These are phyloP conservation scores for Haematococcus lacustris DNA, from an alignment of 139 green algal genomes.

Conservation along the genomic window DNA sequence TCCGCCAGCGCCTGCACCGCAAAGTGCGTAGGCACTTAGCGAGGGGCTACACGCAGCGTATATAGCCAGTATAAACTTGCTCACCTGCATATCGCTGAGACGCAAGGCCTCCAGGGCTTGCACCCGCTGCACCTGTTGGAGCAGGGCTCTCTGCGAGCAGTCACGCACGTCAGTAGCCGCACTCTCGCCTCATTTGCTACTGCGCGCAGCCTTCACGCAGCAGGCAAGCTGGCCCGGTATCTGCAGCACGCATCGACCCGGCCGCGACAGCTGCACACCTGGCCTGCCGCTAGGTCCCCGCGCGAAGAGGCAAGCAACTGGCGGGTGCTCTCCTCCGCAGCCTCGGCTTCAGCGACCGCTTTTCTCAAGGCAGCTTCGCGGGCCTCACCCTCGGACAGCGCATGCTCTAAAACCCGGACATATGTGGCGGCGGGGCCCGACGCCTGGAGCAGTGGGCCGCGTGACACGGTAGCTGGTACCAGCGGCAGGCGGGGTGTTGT, in stretches of 20 bases:
- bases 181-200: too few relatives aligned
- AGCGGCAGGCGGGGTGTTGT: too few relatives aligned
- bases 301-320: neutral
- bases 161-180: too few relatives aligned
- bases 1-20: too few relatives aligned
- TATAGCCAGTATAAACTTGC: too few relatives aligned
- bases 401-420: neutral
- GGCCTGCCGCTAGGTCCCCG: too few relatives aligned
- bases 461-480: neutral
- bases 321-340: neutral
- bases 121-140: neutral
- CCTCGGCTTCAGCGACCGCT: neutral
- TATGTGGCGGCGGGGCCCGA: neutral
- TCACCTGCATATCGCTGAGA: neutral
- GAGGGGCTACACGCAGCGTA: too few relatives aligned
- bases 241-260: too few relatives aligned
- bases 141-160: neutral
- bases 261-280: too few relatives aligned
- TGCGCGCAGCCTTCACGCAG: too few relatives aligned
- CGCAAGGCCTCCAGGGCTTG: neutral
- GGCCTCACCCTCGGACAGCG: neutral
- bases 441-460: neutral
- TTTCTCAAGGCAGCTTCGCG: neutral
- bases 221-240: too few relatives aligned
- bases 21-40: too few relatives aligned